These are phyloP conservation scores for Metschnikowia baotianmanensis DNA, from an alignment of 805 yeast genomes.

Conservation along the genomic window DNA sequence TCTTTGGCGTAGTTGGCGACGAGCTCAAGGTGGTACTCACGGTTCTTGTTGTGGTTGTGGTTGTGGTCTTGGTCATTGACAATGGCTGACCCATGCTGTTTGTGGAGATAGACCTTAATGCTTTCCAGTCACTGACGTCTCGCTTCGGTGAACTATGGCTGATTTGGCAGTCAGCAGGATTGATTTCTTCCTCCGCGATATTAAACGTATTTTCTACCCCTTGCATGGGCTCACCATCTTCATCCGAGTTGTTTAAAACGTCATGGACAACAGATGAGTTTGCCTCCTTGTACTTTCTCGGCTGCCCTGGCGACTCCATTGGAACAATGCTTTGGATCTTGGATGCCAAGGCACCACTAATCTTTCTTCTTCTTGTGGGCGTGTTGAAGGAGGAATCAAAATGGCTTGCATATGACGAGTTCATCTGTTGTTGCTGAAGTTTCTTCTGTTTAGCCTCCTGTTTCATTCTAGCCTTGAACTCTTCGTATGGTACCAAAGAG, in stretches of 20 bases:
- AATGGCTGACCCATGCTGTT: constrained; percentile 32
- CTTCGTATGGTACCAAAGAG: constrained; percentile 61
- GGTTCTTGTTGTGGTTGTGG: constrained; percentile 50
- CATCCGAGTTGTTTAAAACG: constrained; percentile 45
- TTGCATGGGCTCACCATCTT: constrained; percentile 24
- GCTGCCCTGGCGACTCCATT: constrained; percentile 93
- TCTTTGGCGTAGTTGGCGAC: constrained; percentile 31
- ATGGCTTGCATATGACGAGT: constrained; percentile 29
- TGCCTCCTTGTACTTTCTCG: constrained; percentile 62
- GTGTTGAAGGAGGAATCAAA: constrained; percentile 58
- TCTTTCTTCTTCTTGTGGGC: constrained; percentile 67
- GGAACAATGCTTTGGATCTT: constrained; percentile 81
- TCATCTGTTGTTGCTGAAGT: constrained; percentile 30
- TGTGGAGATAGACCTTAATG: constrained; percentile 37
- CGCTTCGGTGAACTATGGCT: constrained; percentile 25
- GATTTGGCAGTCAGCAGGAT: constrained; percentile 17
- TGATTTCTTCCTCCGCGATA: constrained; percentile 17
- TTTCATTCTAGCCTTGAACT: constrained; percentile 53
- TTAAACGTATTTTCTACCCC: constrained; percentile 17
- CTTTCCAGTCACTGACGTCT: constrained; percentile 36
- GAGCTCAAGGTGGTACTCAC: constrained; percentile 41
- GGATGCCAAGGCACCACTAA: constrained; percentile 65
- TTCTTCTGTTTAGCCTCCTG: constrained; percentile 40
- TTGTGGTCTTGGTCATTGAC: constrained; percentile 42
- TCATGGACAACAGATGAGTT: constrained; percentile 33